Evolutionary conservation across 345 rosid genomes (phyloP), one percentile per base, ranked within the genome.

Genomic region (Pistacia integerrima): DNA sequence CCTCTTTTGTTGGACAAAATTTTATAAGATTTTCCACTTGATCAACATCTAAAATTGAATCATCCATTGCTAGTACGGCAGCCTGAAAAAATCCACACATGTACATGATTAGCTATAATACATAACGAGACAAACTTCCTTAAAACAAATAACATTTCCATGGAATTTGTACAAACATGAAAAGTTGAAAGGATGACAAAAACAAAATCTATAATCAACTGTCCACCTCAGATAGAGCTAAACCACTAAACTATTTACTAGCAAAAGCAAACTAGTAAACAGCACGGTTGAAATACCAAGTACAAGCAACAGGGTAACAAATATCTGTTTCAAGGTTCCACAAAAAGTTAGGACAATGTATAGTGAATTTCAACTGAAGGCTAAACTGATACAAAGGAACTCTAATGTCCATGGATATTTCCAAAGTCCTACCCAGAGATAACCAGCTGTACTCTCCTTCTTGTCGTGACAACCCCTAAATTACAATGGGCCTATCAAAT

Each of bases 1-100:
- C 99, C 86, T 97, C 99, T 82, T 97, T 97, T 9, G 98, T 94
- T 38, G 98, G 99, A 75, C 98, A 97, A 82, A 94, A 94, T 70
- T 97, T 97, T 81, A 94, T 94, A 78, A 97, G 97, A 86, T 97
- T 97, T 60, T 97, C 99, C 81, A 97, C 95, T 81, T 97, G 99
- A 82, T 97, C 99, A 83, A 84, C 92, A 86, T 97, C 97, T 84
- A 97, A 87, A 68, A 91, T 80, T 35, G 94, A 80, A 14, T 91
- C 99, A 86, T 97, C 98, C 98, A 97, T 88, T 61, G 98, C 97
- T 70, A 97, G 85, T 58, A 94, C 97, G 72, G 97, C 99, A 74
- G 94, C 97, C 99, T 97, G 82, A 76, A 49, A 49, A 74, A 62
- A 78, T 68, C 71, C 81, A 76, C 25, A 68, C 12, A 77, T 62